Conservation (phyloP, 257 asterid species). For the Nicotiana tomentosiformis region DNA sequence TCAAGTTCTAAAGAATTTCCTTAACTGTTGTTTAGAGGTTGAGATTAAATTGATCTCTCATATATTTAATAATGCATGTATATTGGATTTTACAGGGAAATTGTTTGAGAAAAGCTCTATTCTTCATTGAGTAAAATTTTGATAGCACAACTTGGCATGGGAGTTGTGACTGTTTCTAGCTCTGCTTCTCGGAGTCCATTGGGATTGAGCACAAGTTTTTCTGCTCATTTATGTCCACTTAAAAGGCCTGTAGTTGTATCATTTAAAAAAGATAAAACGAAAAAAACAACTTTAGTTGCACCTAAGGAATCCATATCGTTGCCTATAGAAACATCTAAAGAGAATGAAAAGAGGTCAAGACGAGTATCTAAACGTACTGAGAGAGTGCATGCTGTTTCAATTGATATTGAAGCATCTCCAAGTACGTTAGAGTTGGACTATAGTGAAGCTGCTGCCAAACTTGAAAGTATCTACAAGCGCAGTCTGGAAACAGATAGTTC, state of each 20-base stretch:
- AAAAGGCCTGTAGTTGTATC: constrained; percentile 50
- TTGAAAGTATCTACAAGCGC: constrained; percentile 54
- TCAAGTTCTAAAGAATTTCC: background rate
- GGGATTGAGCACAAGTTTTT: constrained; percentile 32
- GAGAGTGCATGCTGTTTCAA: constrained; percentile 47
- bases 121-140: background rate
- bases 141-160: constrained; percentile 27
- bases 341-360: constrained; percentile 37
- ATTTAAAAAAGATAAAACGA: constrained; percentile 48
- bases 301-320: constrained; percentile 51
- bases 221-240: constrained; percentile 30
- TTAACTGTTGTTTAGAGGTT: background rate
- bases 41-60: background rate
- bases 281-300: constrained; percentile 40
- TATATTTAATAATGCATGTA: background rate
- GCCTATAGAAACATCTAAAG: constrained; percentile 50
- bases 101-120: background rate
- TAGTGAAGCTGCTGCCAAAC: constrained; percentile 75
- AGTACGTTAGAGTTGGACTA: constrained; percentile 59
- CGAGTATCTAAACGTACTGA: constrained; percentile 36
- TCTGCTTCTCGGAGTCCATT: constrained; percentile 35
- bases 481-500: constrained; percentile 38
- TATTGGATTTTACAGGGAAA: background rate
- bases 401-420: constrained; percentile 38
- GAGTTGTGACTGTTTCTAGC: constrained; percentile 50